These are phyloP conservation scores for Naganishia friedmannii DNA, from an alignment of 768 basidiomycete genomes.

Conservation along the genomic window DNA sequence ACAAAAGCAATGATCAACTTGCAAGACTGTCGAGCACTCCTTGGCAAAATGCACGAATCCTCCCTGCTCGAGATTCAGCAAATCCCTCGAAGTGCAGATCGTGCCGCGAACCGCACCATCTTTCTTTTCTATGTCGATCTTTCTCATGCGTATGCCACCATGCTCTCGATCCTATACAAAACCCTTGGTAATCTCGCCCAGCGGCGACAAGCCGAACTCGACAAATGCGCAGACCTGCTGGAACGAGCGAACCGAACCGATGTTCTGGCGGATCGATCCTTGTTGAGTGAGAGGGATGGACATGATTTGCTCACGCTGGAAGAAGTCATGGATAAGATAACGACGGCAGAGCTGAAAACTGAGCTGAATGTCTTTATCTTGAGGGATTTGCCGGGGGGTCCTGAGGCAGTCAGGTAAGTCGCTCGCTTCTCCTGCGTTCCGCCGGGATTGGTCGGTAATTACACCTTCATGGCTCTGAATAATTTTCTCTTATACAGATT, in stretches of 20 bases:
- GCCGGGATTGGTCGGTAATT: not conserved
- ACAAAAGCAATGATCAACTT: slow-evolving; percentile 89
- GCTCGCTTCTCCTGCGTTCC: too few species aligned
- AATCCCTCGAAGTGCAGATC: slow-evolving; percentile 80
- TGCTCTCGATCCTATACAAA: slow-evolving; percentile 79
- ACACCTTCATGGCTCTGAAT: not conserved
- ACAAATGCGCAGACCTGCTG: slow-evolving; percentile 70
- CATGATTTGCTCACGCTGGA: slow-evolving; percentile 73
- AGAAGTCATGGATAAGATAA: slow-evolving; percentile 68
- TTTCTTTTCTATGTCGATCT: slow-evolving; percentile 95
- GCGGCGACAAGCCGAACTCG: slow-evolving; percentile 70
- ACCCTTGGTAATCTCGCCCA: slow-evolving; percentile 79
- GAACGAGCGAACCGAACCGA: slow-evolving; percentile 77
- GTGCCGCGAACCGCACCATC: slow-evolving; percentile 62
- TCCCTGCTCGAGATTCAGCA: slow-evolving; percentile 87
- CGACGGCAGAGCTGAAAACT: slow-evolving; percentile 75
- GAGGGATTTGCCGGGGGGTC: slow-evolving; percentile 64
- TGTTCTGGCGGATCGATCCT: slow-evolving; percentile 66
- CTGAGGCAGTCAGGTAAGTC: slow-evolving; percentile 28
- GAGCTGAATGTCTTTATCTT: slow-evolving; percentile 87
- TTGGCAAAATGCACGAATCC: slow-evolving; percentile 74
- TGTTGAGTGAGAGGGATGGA: slow-evolving; percentile 72
- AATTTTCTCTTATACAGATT: not conserved
- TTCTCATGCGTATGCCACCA: slow-evolving; percentile 71
- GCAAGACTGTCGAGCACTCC: slow-evolving; percentile 76